Percentiles rank a stretch among this genome's conserved stretches.
Evolutionary conservation across 768 basidiomycete species (phyloP).

Genomic region (Suillus bovinus): DNA sequence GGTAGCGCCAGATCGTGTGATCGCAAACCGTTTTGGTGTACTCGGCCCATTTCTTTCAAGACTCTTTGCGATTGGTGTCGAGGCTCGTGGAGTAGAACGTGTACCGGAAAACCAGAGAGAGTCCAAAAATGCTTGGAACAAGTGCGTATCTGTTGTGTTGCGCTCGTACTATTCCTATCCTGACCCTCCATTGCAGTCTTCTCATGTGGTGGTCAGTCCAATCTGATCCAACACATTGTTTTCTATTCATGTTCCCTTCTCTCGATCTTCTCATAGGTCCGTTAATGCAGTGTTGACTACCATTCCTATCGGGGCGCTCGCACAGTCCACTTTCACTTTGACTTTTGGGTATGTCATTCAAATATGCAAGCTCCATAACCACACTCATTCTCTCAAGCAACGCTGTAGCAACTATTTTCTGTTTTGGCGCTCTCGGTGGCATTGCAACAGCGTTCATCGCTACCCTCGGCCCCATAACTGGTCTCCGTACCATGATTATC

Average conservation of each 20-base stretch:
- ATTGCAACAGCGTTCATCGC: constrained; percentile 46
- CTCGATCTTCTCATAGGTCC: constrained; percentile 31
- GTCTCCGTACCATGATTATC: constrained; percentile 56
- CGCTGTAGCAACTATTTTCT: too few species aligned
- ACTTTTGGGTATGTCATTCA: constrained; percentile 41
- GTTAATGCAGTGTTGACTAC: constrained; percentile 50
- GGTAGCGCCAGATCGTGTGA: constrained; percentile 27
- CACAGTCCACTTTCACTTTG: constrained; percentile 47
- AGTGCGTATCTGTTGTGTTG: constrained; percentile 29
- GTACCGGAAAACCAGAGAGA: constrained; percentile 51
- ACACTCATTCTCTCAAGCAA: not conserved
- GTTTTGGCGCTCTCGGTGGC: too few species aligned
- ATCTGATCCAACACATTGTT: not conserved
- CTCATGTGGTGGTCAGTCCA: constrained; percentile 45
- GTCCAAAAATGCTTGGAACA: constrained; percentile 45
- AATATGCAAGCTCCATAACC: too few species aligned
- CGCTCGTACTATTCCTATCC: not conserved
- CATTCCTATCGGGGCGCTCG: constrained; percentile 53
- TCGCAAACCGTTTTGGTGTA: constrained; percentile 32
- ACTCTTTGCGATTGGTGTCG: constrained; percentile 51
- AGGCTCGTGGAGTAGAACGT: constrained; percentile 56
- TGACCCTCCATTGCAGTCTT: constrained; percentile 28
- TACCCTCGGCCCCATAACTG: constrained; percentile 52
- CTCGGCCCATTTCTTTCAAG: constrained; percentile 34
- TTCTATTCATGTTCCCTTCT: not conserved